Conservation (phyloP, 768 basidiomycete genomes). For the Termitomyces eurrhizus region DNA sequence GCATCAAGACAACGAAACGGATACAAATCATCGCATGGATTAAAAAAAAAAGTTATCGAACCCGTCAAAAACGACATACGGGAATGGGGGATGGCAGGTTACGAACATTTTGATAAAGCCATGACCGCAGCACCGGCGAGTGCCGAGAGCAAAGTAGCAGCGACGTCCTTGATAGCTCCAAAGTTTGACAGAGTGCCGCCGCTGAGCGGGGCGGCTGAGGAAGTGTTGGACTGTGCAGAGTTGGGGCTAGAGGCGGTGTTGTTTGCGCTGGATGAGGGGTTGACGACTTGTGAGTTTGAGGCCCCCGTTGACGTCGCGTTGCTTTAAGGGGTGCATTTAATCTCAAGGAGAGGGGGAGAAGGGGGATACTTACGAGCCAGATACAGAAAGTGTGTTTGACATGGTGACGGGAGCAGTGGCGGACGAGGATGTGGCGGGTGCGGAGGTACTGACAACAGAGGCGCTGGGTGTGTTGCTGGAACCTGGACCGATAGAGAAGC, state of each 20-base stretch:
- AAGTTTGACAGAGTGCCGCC: constrained; percentile 26
- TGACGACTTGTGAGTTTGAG: too few species aligned
- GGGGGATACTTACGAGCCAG: constrained; percentile 6
- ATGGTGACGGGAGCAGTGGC: constrained; percentile 4
- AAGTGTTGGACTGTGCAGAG: constrained; percentile 8
- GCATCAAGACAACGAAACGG: too few species aligned
- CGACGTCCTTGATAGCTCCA: constrained; percentile 27
- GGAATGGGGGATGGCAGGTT: too few species aligned
- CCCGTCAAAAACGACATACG: too few species aligned
- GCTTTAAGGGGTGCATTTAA: neutral
- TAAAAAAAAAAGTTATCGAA: too few species aligned
- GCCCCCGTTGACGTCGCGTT: neutral
- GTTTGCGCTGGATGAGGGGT: constrained; percentile 10
- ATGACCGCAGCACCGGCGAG: constrained; percentile 46
- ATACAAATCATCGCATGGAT: too few species aligned
- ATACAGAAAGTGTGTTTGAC: neutral
- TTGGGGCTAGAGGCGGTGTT: constrained; percentile 9
- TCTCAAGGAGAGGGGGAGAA: neutral
- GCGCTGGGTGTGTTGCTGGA: neutral
- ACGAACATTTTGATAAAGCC: constrained; percentile 30
- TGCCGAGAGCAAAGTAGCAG: constrained; percentile 37
- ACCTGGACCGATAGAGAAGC: constrained; percentile 38
- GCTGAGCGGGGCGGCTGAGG: constrained; percentile 18
- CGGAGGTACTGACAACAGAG: constrained; percentile 9
- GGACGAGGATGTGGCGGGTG: constrained; percentile 7